Conservation (phyloP, 306 rosid genomes). For the Prunus mume region DNA sequence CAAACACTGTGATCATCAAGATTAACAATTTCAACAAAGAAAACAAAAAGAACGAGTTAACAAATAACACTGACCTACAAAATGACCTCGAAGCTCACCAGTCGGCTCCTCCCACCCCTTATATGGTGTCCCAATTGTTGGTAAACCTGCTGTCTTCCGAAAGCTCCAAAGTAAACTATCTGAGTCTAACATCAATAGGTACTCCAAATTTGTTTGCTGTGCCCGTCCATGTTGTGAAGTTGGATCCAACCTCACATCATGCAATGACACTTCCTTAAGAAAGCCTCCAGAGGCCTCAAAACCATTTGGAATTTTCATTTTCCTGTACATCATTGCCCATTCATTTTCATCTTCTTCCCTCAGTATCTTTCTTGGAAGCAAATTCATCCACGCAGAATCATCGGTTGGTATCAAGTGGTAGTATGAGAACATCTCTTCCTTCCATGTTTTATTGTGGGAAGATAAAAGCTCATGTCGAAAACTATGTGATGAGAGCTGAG, state of each 20-base stretch:
- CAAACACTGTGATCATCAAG: not conserved
- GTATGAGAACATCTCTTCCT: conserved; percentile 49
- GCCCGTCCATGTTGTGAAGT: conserved; percentile 54
- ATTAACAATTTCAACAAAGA: not conserved
- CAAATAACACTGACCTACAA: conserved; percentile 55
- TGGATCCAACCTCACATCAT: conserved; percentile 56
- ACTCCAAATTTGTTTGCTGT: conserved; percentile 74
- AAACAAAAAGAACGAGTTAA: not conserved
- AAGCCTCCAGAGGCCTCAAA: conserved; percentile 35
- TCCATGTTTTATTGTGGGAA: conserved; percentile 60
- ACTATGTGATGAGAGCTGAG: conserved; percentile 58
- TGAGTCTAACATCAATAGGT: conserved; percentile 68
- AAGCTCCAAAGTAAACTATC: conserved; percentile 80
- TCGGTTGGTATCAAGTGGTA: conserved; percentile 73
- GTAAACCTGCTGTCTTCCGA: conserved; percentile 68
- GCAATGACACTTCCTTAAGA: conserved; percentile 66
- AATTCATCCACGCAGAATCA: conserved; percentile 64
- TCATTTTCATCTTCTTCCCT: conserved; percentile 40
- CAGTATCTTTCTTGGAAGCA: conserved; percentile 62
- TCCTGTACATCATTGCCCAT: conserved; percentile 63
- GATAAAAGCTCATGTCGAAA: conserved; percentile 31
- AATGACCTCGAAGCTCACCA: conserved; percentile 81
- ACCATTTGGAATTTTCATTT: conserved; percentile 42
- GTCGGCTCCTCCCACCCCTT: conserved; percentile 60
- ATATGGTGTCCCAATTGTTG: conserved; percentile 64